A percentile compares a stretch with the other conserved stretches of the same genome.
Conservation (phyloP, 2,329 filamentous ascomycete genomes). For the Cylindrodendrum hubeiense region DNA sequence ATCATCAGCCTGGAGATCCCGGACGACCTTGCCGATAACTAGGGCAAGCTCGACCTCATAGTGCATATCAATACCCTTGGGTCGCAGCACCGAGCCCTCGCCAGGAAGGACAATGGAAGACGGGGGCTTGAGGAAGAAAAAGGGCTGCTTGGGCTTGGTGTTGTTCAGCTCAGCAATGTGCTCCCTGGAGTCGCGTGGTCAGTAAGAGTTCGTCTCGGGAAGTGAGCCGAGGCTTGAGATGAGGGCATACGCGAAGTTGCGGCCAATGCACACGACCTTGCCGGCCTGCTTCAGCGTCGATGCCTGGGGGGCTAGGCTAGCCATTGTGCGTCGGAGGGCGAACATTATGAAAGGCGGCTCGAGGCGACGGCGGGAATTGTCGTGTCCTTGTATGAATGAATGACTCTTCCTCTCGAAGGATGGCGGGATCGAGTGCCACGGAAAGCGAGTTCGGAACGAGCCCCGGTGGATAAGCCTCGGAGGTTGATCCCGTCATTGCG, state of each 20-base stretch:
- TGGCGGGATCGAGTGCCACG: slow-evolving; percentile 7
- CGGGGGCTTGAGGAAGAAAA: slow-evolving; percentile 98
- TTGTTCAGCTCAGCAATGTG: slow-evolving; percentile 95
- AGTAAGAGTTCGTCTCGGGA: slow-evolving; percentile 16
- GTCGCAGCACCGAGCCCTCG: slow-evolving; percentile 83
- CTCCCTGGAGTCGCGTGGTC: slow-evolving; percentile 67
- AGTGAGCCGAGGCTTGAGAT: slow-evolving; percentile 26
- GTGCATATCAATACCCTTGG: slow-evolving; percentile 86
- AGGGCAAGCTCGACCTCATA: slow-evolving; percentile 96
- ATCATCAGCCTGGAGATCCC: slow-evolving; percentile 81
- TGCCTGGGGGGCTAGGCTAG: slow-evolving; percentile 56
- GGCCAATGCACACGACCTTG: slow-evolving; percentile 92
- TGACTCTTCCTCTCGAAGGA: slow-evolving; percentile 10
- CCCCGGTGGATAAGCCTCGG: slow-evolving; percentile 43
- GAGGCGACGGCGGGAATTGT: background rate
- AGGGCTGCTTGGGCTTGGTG: slow-evolving; percentile 89
- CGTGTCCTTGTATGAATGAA: background rate
- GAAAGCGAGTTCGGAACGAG: slow-evolving; percentile 35
- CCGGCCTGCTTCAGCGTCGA: slow-evolving; percentile 64
- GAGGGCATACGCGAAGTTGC: slow-evolving; percentile 88
- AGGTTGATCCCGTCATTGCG: slow-evolving; percentile 32
- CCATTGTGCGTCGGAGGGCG: slow-evolving; percentile 52
- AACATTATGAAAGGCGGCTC: slow-evolving; percentile 47
- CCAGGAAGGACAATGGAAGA: slow-evolving; percentile 86
- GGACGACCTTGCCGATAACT: slow-evolving; percentile 84